Evolutionary conservation across 225 moss, liverwort and hornwort species (phyloP).

Genomic region (Ulota crispa): DNA sequence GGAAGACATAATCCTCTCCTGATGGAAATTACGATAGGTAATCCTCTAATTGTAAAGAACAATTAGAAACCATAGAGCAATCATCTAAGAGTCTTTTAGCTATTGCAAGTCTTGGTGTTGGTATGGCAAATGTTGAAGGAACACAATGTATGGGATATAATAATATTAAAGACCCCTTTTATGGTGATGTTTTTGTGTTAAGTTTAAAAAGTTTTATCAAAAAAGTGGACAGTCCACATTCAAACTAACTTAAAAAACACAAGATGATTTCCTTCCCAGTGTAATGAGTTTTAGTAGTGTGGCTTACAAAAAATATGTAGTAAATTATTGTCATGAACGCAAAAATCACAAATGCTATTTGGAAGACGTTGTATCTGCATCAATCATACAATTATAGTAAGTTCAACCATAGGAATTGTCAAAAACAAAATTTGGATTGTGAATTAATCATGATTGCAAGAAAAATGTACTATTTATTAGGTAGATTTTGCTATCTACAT

Average conservation of each 20-base stretch:
- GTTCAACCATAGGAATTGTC: not conserved
- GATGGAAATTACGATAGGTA: no score
- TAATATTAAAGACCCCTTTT: no score
- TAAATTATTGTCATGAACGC: conserved; percentile 71
- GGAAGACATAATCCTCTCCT: no score
- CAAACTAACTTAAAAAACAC: no score
- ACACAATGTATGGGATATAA: not conserved
- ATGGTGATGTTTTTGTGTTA: no score
- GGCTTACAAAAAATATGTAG: conserved; percentile 80
- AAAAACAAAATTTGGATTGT: no score
- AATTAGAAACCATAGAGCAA: not conserved
- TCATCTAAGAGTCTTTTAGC: not conserved
- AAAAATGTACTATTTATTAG: no score
- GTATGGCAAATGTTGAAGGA: not conserved
- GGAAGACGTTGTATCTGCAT: conserved; percentile 86
- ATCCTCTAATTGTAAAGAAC: no score
- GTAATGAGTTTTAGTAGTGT: not conserved
- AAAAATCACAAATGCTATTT: conserved; percentile 79
- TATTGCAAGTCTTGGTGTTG: not conserved
- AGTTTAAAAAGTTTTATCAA: no score
- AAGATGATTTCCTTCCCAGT: not conserved
- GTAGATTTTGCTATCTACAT: no score
- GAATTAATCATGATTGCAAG: no score
- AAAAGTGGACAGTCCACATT: no score
- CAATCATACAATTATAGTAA: not conserved